Percentiles rank a stretch among this genome's conserved stretches.
Evolutionary conservation across 805 yeast species (phyloP).

Genomic region (Candida montana): DNA sequence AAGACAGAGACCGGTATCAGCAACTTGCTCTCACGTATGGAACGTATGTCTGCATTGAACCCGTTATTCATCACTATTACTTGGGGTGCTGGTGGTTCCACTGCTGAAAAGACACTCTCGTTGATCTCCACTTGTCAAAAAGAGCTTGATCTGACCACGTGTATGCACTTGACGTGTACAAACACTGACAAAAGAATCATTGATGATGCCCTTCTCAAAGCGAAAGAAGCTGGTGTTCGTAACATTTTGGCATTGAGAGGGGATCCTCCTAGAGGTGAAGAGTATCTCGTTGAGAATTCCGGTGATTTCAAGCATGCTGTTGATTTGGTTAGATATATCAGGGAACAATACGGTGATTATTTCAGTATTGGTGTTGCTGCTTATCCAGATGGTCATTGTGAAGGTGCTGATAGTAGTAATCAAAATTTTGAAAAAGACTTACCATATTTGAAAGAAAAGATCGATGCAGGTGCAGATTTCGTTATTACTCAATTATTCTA

Average conservation of each 20-base stretch:
- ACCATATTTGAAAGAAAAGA: conserved; percentile 76
- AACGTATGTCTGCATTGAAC: conserved; percentile 81
- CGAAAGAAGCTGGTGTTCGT: conserved; percentile 72
- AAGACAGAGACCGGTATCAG: conserved; percentile 85
- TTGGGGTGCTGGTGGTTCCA: conserved; percentile 99
- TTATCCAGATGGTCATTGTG: conserved; percentile 96
- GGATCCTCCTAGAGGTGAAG: conserved; percentile 83
- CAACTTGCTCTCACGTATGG: conserved; percentile 79
- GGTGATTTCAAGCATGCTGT: conserved; percentile 64
- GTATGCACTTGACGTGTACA: conserved; percentile 94
- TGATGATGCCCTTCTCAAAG: conserved; percentile 70
- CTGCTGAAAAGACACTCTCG: conserved; percentile 79
- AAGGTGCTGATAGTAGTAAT: conserved; percentile 61
- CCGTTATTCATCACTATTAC: conserved; percentile 91
- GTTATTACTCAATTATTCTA: conserved; percentile 88
- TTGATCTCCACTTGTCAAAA: conserved; percentile 73
- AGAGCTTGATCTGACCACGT: conserved; percentile 79
- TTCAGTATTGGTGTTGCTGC: conserved; percentile 97
- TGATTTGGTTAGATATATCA: conserved; percentile 81
- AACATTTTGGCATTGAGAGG: conserved; percentile 93
- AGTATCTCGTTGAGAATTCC: conserved; percentile 43
- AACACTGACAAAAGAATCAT: conserved; percentile 75
- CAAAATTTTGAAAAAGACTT: conserved; percentile 69
- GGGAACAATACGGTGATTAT: conserved; percentile 62
- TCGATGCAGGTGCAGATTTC: conserved; percentile 93